Conservation (phyloP, 768 basidiomycete genomes). For the Russula ochroleuca region DNA sequence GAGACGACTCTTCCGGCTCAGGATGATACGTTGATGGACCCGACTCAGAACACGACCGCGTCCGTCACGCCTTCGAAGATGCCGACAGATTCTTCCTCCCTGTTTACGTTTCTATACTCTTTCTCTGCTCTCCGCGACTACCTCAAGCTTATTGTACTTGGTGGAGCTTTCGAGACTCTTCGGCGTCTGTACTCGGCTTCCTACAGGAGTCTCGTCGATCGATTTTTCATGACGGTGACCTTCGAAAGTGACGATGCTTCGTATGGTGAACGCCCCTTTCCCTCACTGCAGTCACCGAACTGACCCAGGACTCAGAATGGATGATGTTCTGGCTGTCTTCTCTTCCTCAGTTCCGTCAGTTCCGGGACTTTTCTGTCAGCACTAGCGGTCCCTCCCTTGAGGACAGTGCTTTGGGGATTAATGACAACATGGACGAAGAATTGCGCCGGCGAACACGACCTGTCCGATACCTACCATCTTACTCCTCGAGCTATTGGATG, state of each 20-base stretch:
- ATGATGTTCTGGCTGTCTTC: slow-evolving; percentile 65
- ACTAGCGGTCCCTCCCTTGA: slow-evolving; percentile 41
- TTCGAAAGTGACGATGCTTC: slow-evolving; percentile 57
- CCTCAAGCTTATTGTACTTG: no score
- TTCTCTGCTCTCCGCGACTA: no score
- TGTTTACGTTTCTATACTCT: no score
- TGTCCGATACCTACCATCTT: slow-evolving; percentile 44
- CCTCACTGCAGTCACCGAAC: slow-evolving; percentile 3
- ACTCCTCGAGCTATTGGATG: slow-evolving; percentile 39
- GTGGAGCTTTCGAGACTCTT: slow-evolving; percentile 51
- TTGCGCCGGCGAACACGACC: slow-evolving; percentile 22
- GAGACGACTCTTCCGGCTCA: no score
- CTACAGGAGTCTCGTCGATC: slow-evolving; percentile 45
- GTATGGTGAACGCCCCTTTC: slow-evolving; percentile 43
- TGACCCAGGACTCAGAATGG: slow-evolving; percentile 47
- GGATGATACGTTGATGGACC: no score
- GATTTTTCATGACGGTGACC: slow-evolving; percentile 58
- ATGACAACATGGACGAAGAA: slow-evolving; percentile 16
- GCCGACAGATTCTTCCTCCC: no score
- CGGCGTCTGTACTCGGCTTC: slow-evolving; percentile 44
- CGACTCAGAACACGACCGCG: no score
- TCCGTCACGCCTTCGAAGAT: no score
- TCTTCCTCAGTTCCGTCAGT: slow-evolving; percentile 55
- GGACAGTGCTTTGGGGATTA: slow-evolving; percentile 32
- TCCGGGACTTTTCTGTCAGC: slow-evolving; percentile 50